A percentile compares a stretch with the other conserved stretches of the same genome.
Conservation (phyloP, 371 early-diverging fungal genomes). For the Mucor mucedo region DNA sequence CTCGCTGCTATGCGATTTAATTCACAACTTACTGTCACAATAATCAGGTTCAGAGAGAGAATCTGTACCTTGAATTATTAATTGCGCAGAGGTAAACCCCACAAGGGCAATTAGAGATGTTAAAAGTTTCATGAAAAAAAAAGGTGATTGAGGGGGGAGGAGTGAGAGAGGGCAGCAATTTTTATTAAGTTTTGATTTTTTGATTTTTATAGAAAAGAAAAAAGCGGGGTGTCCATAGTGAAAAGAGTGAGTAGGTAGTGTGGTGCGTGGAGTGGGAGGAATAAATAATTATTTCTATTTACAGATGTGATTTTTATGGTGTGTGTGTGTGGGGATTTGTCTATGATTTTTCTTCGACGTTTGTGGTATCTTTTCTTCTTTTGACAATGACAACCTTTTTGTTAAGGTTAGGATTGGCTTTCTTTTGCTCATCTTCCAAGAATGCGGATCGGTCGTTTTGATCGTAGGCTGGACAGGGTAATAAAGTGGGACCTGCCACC, state of each 20-base stretch:
- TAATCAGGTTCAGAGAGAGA: neutral
- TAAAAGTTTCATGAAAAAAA: slow-evolving; percentile 13
- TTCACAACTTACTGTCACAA: neutral
- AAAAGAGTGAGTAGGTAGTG: neutral
- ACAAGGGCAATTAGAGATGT: slow-evolving; percentile 6
- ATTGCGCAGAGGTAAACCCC: slow-evolving; percentile 1
- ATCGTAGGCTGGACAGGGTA: slow-evolving; percentile 59
- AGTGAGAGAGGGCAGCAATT: neutral
- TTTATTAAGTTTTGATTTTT: neutral
- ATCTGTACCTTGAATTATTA: neutral
- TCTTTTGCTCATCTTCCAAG: slow-evolving; percentile 44
- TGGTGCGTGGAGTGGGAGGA: neutral
- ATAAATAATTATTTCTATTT: slow-evolving; percentile 2
- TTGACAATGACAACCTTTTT: slow-evolving; percentile 42
- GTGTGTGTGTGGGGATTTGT: neutral
- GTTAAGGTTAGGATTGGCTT: slow-evolving; percentile 31
- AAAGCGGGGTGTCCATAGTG: neutral
- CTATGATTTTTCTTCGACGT: neutral
- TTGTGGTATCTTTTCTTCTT: slow-evolving; percentile 24
- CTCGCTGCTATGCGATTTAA: too few species aligned
- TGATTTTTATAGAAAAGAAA: neutral
- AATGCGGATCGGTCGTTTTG: slow-evolving; percentile 50
- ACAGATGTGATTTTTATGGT: neutral
- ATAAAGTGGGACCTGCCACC: slow-evolving; percentile 49
- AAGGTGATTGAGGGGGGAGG: neutral